Base-by-base conservation (phyloP, 306 rosid species). In the Astragalus membranaceus region DNA sequence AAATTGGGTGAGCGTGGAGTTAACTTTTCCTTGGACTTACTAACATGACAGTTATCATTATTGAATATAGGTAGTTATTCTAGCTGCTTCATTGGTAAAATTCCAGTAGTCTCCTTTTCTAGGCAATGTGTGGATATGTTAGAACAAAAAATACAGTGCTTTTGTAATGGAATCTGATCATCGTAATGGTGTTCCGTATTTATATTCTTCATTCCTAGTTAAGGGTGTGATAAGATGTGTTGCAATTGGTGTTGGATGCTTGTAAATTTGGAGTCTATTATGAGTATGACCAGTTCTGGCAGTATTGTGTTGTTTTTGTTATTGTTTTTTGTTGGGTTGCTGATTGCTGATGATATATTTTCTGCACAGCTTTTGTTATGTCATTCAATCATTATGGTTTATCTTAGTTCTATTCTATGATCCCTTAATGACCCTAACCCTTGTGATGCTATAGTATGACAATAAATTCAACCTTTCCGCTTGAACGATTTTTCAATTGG, bases 401-500 rank as follows among this genome's bases (percentile, higher is more conserved):
- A 32, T 70, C 50, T 16, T 75, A 37, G 11, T 6, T 39, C 11
- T 39, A 48, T 74, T 68, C 4, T 29, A 29, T 54, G 54, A 12
- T 15, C 46, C 43, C 14, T 65, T 44, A 16, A 42, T 58, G 29
- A 26, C 60, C 79, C 48, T 39, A n/a, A 42, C 43, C 4, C 42
- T 33, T 58, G 52, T 37, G 17, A n/a, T 23, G 48, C 59, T 32
- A 50, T 37, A 57, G 13, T 51, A 35, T 12, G 52, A 23, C 23
- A 48, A 65, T 29, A 33, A 16, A 33, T 57, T 64, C 37, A 42
- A 42, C 12, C 26, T 48, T 53, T 48, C 50, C 51, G 59, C 42
- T 61, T 76, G 52, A 10, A 68, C 56, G 23, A 33, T 62, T 81
- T 81, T 73, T 58, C 23, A 33, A 49, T 23, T 66, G 51, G 39